These are phyloP conservation scores for Chenopodium quinoa DNA, from an alignment of 148 eudicot genomes.

Conservation along the genomic window DNA sequence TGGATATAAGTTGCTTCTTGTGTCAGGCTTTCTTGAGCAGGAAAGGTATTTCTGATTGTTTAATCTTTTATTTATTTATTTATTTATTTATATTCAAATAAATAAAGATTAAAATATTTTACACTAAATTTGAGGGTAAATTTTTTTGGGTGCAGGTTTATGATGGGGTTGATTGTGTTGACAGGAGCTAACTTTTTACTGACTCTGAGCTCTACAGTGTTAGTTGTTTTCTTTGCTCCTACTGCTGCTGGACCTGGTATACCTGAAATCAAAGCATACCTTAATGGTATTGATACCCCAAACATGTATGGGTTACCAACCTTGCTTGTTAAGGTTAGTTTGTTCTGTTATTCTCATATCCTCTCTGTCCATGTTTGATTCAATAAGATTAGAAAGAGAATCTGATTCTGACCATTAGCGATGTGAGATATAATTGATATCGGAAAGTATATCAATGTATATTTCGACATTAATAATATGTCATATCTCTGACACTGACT, in stretches of 20 bases:
- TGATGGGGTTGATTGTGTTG: constrained; percentile 53
- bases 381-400: neutral
- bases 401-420: neutral
- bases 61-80: neutral
- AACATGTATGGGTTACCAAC: constrained; percentile 87
- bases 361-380: neutral
- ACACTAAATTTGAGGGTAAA: neutral
- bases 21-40: constrained; percentile 28
- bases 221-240: constrained; percentile 78
- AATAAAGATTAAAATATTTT: neutral
- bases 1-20: constrained; percentile 47
- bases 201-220: constrained; percentile 58
- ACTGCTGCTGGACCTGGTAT: constrained; percentile 95
- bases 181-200: constrained; percentile 58
- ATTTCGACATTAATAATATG: too few species aligned
- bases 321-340: constrained; percentile 73
- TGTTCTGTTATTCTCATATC: neutral
- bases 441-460: too few species aligned
- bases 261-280: constrained; percentile 89
- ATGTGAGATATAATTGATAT: too few species aligned
- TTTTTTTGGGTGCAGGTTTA: constrained; percentile 57
- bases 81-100: neutral
- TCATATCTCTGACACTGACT: too few species aligned
- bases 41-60: constrained; percentile 23
- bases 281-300: constrained; percentile 86